Evolutionary conservation across 768 basidiomycete species (phyloP), one percentile per base, ranked within the genome.

Genomic region (Dentipellis sp.): DNA sequence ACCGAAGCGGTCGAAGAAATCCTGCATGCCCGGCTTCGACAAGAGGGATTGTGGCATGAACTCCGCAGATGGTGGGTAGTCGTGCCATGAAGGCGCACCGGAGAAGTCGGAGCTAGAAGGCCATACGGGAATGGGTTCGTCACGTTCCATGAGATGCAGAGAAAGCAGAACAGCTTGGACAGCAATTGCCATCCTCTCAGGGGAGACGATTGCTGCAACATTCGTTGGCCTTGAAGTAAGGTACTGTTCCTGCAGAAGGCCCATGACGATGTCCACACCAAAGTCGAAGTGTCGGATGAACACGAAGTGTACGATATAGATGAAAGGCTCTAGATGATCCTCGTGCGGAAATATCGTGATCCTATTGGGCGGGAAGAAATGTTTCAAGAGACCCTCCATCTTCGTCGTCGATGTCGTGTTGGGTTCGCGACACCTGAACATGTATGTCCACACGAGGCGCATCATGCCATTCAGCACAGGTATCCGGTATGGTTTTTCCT

Each of bases 371-470:
- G 94, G 91, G 66, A 94, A 91, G 68, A 94, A 86, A 52, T 83
- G 75, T 62, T 84, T 90, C 51, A 90, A 65, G 39, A 94, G 64
- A 0, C 69, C 71, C 59, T 97, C 93, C 40, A 97, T 70, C 64
- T 86, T 91, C 29, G 82, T 72, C n/a, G 83, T 81, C n/a, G 83
- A 84, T 2, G 88, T 86, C 0, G 93, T 88, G 1, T 81, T 73
- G 5, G 88, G 78, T 68, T 97, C 94, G 60, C 87, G 84, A 65
- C 92, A 94, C 14, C 94, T 86, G 66, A 91, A 94, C n/a, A 97
- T 75, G 68, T 97, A 97, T 2, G 93, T 91, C 94, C 94, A 97
- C 36, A 94, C 71, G 42, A 97, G 69, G 9, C 94, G 83, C 59
- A 92, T 67, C 55, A 89, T 80, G 11, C 90, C 89, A 61, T 94